Base-by-base conservation (phyloP, 805 yeast genomes). In the Sugiyamaella mastotermitis region DNA sequence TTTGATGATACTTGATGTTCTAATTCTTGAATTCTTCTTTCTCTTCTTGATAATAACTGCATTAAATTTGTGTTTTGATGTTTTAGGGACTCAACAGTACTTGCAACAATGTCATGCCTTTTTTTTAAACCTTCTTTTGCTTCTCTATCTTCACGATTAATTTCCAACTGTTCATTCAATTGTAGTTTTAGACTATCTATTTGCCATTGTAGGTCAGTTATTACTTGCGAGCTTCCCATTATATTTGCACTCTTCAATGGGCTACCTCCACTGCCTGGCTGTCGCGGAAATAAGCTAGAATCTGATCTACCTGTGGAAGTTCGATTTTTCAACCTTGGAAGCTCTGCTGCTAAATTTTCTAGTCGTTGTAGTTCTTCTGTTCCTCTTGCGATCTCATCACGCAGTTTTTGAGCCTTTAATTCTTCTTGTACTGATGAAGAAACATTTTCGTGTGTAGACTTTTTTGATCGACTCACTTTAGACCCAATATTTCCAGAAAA, bases 61-160 rank as follows among this genome's bases (percentile, higher is more conserved):
- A 73, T 79, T 30, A 81, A 66, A 64, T 80, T 80, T 46, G 83
- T 87, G 49, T 80, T 80, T 51, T 85, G 90, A 56, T 82, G 88
- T 57, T 80, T 80, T 26, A 82, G 65, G 43, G 79, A 41, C 28
- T 45, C 48, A 25, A 43, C 28, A 5, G 47, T 40, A 11, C 42
- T 30, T 19, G 40, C 55, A 22, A 44, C 32, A 25, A 41, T 35
- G 21, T 51, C 51, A 30, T 44, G 35, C n/a, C 50, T 37, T 32
- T 43, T 48, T 25, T 33, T 31, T 18, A 69, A 51, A 20, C 68
- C 60, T 36, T 73, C 68, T 49, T 68, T 63, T 43, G 78, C 73
- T 56, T 76, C 76, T 43, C 68, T 69, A 49, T 71, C 68, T 42
- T 74, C 81, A 20, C 62, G 38, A 61, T 63, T 31, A 66, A 64